Evolutionary conservation across 768 basidiomycete species (phyloP), one percentile per base, ranked within the genome.

Genomic region (Tricholoma matsutake): DNA sequence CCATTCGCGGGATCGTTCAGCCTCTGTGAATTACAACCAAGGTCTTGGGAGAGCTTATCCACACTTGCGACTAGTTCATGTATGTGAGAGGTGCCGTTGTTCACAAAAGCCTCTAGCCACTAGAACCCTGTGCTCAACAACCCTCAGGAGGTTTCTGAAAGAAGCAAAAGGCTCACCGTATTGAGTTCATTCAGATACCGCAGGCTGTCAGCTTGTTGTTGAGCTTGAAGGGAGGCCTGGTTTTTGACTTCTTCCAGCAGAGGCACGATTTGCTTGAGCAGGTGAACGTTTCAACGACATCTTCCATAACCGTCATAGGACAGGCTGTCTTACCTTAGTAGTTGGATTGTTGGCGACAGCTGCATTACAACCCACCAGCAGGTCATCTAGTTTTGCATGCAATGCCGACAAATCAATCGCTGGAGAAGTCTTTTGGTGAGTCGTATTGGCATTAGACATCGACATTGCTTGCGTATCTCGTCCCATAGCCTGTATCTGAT

Each of bases 71-170:
- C 82, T 13, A 92, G 77, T 35, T 76, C 74, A 66, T 88, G 83
- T 22, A 91, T 86, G 63, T 92, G 89, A 13, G 83, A 81, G 0
- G 86, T 87, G n/a, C 88, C 87, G 47, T 86, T 86, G 41, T 85
- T 86, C 39, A 93, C 90, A 70, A 94, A 93, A 2, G 85, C 76
- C 65, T 94, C 93, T 43, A 95, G 81, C 93, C 93, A 95, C 85
- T 90, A 55, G 35, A 39, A 25, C 52, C n/a, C n/a, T 13, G 10
- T 1, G 34, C 20, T 69, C 18, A 69, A 22, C 25, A 31, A 5
- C 29, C 11, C 20, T 11, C n/a, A n/a, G 29, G 22, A 18, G 29
- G 8, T 39, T n/a, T 13, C 5, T 11, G n/a, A 13, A 28, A n/a
- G n/a, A 28, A 2, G 18, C 5, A 34, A 18, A 5, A 16, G 28